phyloP scores from a whole-genome alignment of 805 yeast species.

The Teunomyces stri region DNA sequence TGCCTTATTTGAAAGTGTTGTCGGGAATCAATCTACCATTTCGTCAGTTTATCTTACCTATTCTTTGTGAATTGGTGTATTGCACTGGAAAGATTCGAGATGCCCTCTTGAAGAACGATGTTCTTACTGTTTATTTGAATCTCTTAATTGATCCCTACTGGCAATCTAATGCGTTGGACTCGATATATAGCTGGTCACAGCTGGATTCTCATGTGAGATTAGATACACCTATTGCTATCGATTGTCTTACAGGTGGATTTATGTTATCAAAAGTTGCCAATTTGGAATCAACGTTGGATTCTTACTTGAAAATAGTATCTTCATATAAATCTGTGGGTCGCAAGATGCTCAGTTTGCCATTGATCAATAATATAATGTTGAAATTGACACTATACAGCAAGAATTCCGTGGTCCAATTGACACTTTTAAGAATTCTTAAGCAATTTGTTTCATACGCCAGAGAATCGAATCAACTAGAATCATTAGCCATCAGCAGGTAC shows the following conservation, averaged over 20 bases:
- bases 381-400: constrained; percentile 26
- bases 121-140: constrained; percentile 37
- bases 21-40: constrained; percentile 41
- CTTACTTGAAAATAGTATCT: constrained; percentile 34
- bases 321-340: constrained; percentile 17
- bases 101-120: constrained; percentile 34
- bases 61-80: constrained; percentile 52
- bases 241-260: constrained; percentile 39
- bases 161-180: constrained; percentile 56
- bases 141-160: constrained; percentile 52
- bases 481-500: constrained; percentile 2
- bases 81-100: constrained; percentile 39
- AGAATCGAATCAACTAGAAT: neutral
- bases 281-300: constrained; percentile 43
- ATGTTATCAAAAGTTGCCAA: constrained; percentile 39
- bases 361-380: constrained; percentile 28
- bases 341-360: constrained; percentile 23
- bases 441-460: constrained; percentile 11
- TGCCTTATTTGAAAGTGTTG: constrained; percentile 43
- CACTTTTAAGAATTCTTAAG: constrained; percentile 30
- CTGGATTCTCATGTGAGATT: constrained; percentile 22
- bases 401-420: constrained; percentile 38
- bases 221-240: constrained; percentile 23
- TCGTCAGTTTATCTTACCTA: constrained; percentile 52
- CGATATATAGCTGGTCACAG: constrained; percentile 42